Percentiles rank a stretch among this genome's conserved stretches.
phyloP scores from a whole-genome alignment of 345 rosid genomes.

The Passiflora organensis region DNA sequence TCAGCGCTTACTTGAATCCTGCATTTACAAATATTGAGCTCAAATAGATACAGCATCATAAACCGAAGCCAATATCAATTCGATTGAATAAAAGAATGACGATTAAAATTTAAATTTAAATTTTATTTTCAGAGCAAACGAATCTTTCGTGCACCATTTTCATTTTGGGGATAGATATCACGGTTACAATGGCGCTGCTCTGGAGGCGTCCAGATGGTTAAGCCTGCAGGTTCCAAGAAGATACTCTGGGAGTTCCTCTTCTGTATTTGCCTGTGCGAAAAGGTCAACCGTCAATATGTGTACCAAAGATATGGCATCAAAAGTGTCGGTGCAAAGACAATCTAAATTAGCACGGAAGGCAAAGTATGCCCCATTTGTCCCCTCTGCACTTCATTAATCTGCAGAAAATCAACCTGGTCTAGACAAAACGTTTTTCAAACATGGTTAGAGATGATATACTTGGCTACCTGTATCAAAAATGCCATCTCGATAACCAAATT shows the following conservation, averaged over 20 bases:
- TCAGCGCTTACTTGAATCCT: conserved; percentile 18
- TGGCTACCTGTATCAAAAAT: conserved; percentile 89
- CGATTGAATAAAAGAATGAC: conserved; percentile 33
- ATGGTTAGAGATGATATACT: not conserved
- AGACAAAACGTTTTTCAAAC: not conserved
- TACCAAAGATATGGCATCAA: not conserved
- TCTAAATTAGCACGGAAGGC: too few species aligned
- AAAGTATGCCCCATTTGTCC: too few species aligned
- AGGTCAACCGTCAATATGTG: not conserved
- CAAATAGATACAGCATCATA: conserved; percentile 8
- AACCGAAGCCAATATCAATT: conserved; percentile 8
- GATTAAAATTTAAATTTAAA: not conserved
- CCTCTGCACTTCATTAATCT: not conserved
- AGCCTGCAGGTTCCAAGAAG: conserved; percentile 88
- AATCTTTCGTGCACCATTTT: not conserved
- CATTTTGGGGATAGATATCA: conserved; percentile 14
- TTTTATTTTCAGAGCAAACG: too few species aligned
- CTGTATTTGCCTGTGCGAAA: conserved; percentile 65
- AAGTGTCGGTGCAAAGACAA: too few species aligned
- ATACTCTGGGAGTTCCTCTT: conserved; percentile 87
- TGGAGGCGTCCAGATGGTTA: conserved; percentile 75
- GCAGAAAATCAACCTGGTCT: not conserved
- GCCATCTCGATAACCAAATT: conserved; percentile 95
- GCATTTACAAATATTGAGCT: conserved; percentile 51
- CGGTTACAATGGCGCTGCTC: conserved; percentile 43